These are phyloP conservation scores for Nicotiana knightiana DNA, from an alignment of 257 asterid genomes.

Conservation along the genomic window DNA sequence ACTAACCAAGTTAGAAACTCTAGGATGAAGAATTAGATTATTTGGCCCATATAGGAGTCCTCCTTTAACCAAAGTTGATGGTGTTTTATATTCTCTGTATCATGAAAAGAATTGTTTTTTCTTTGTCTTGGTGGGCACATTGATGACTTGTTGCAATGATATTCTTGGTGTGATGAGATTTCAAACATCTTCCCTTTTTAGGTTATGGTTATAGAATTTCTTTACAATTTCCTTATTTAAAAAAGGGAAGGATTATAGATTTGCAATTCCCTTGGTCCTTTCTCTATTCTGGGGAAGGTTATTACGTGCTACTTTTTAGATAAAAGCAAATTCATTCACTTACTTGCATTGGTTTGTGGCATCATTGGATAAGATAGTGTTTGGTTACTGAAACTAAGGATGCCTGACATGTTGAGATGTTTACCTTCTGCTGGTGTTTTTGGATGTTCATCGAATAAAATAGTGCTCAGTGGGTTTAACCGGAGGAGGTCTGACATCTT, in stretches of 20 bases:
- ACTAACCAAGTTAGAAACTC: neutral
- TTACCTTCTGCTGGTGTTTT: neutral
- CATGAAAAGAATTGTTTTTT: neutral
- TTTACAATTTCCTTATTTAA: neutral
- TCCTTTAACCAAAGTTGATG: neutral
- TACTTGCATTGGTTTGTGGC: neutral
- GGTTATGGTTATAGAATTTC: neutral
- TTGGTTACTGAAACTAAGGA: slow-evolving; percentile 1
- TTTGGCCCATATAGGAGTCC: neutral
- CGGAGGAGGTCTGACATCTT: neutral
- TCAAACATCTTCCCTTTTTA: neutral
- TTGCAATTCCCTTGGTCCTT: neutral
- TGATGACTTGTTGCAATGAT: neutral
- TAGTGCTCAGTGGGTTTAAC: neutral
- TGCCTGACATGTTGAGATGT: neutral
- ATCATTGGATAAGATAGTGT: neutral
- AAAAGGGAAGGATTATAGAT: neutral
- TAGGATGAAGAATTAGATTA: neutral
- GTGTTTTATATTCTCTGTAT: neutral
- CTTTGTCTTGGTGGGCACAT: neutral
- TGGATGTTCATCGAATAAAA: neutral
- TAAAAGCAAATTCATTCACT: neutral
- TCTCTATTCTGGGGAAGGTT: neutral
- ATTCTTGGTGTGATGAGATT: neutral
- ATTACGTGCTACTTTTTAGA: neutral